Base-by-base conservation (phyloP, 2,329 filamentous ascomycete genomes). In the Penicillium sp. region DNA sequence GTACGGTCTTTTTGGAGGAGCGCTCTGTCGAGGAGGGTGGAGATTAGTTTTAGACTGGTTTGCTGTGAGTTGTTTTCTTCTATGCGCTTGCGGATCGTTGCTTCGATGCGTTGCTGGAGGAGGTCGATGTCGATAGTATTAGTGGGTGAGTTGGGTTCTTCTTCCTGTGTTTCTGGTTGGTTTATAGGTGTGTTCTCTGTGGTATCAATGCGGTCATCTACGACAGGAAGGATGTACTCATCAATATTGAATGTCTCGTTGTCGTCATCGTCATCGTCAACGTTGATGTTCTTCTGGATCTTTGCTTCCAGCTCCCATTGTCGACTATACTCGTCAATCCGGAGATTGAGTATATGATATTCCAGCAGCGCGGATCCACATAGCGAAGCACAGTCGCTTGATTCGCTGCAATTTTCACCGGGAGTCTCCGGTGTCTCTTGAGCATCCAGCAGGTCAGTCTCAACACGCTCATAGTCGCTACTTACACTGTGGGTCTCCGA, bases 91-190 rank as follows among this genome's bases (percentile, higher is more conserved):
- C 30, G 22, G 5, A 50, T 12, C n/a, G 47, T 40, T n/a, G 41
- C 47, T 46, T 50, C 35, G 13, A 50, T 46, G 12, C 47, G 35
- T 12, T 46, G 41, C 41, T 50, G 47, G 19, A 43, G 11, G 29
- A 31, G 14, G 27, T 43, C 31, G 36, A 49, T 43, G 16, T 49
- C 40, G 38, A 45, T 8, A 30, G 9, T 6, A n/a, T n/a, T n/a
- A n/a, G n/a, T n/a, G 13, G 39, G 9, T 1, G 16, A 45, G 25
- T 22, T 13, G 30, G 38, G 6, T 8, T 39, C 25, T 22, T 7
- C 12, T 10, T 28, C 22, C 10, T 22, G 31, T 31, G 3, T 37
- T n/a, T 37, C 14, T 18, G 27, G 9, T 16, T 31, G 4, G 5
- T 30, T 16, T 13, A 11, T 0, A 12, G 6, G 22, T 2, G 2